Percentiles rank a stretch among this genome's conserved stretches.
phyloP scores from a whole-genome alignment of 768 basidiomycete genomes.

The Tulasnella sp. region DNA sequence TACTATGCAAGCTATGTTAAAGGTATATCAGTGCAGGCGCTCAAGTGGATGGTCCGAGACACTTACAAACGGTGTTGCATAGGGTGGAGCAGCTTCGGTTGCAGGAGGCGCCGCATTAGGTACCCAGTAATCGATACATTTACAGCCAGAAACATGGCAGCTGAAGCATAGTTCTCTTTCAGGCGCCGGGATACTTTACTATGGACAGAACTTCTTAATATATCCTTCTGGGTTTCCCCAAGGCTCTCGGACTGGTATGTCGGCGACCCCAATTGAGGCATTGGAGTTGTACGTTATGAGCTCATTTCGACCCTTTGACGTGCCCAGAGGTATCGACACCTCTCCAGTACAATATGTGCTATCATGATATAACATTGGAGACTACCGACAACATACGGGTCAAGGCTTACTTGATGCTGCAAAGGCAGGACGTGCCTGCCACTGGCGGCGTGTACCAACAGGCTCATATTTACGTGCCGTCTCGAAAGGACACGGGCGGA shows the following conservation, averaged over 20 bases:
- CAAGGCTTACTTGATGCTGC: constrained; percentile 66
- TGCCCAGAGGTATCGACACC: constrained; percentile 60
- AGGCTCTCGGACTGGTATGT: constrained; percentile 65
- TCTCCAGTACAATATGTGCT: constrained; percentile 56
- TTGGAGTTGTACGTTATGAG: background rate
- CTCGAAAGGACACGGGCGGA: background rate
- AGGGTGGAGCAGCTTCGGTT: constrained; percentile 7
- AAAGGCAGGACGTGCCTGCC: constrained; percentile 39
- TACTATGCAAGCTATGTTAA: too few relatives aligned
- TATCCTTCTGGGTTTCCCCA: constrained; percentile 78
- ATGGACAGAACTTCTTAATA: constrained; percentile 81
- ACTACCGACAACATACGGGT: constrained; percentile 66
- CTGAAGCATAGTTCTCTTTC: background rate
- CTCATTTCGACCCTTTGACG: background rate
- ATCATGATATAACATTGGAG: constrained; percentile 59
- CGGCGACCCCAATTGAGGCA: background rate
- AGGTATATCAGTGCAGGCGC: too few relatives aligned
- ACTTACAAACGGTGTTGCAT: background rate
- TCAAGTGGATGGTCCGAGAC: too few relatives aligned
- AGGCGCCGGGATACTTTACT: constrained; percentile 70
- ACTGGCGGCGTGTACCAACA: constrained; percentile 7
- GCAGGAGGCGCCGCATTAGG: constrained; percentile 9
- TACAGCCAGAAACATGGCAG: background rate
- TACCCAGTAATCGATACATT: background rate
- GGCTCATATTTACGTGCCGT: background rate